phyloP scores from a whole-genome alignment of 306 rosid species.

The Gastrolobium villosum region DNA sequence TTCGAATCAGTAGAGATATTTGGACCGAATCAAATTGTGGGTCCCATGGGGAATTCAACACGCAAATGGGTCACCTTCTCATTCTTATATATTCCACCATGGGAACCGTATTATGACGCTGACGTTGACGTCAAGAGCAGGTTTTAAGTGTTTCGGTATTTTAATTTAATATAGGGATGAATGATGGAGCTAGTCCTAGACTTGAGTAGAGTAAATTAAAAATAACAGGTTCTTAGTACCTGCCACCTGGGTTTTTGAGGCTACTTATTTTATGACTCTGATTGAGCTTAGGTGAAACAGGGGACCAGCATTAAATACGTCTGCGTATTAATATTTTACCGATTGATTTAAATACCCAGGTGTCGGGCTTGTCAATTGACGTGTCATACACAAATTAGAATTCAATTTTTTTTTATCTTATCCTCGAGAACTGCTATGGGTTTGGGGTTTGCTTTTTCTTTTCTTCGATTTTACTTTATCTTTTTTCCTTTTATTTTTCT shows the following conservation, averaged over 20 bases:
- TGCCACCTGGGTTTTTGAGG: constrained; percentile 36
- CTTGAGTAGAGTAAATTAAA: not conserved
- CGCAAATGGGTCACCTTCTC: constrained; percentile 22
- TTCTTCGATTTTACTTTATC: not conserved
- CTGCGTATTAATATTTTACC: not conserved
- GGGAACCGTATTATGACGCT: constrained; percentile 5
- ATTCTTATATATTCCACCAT: not conserved
- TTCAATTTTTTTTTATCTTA: not conserved
- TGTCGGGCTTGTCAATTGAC: not conserved
- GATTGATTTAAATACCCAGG: not conserved
- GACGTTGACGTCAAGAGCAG: constrained; percentile 16
- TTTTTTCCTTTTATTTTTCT: not conserved
- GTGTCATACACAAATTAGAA: not conserved
- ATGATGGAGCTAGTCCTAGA: constrained; percentile 7
- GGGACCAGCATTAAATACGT: constrained; percentile 25
- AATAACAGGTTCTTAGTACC: not conserved
- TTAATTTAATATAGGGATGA: not conserved
- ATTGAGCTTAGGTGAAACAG: not conserved
- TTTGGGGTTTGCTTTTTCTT: constrained; percentile 4
- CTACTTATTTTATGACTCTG: constrained; percentile 5
- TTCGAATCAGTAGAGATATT: too few relatives aligned
- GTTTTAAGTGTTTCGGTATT: constrained; percentile 17
- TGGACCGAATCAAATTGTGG: not conserved
- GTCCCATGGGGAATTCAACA: constrained; percentile 9
- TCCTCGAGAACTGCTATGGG: not conserved